phyloP scores from a whole-genome alignment of 257 asterid genomes.

The Nicotiana attenuata region DNA sequence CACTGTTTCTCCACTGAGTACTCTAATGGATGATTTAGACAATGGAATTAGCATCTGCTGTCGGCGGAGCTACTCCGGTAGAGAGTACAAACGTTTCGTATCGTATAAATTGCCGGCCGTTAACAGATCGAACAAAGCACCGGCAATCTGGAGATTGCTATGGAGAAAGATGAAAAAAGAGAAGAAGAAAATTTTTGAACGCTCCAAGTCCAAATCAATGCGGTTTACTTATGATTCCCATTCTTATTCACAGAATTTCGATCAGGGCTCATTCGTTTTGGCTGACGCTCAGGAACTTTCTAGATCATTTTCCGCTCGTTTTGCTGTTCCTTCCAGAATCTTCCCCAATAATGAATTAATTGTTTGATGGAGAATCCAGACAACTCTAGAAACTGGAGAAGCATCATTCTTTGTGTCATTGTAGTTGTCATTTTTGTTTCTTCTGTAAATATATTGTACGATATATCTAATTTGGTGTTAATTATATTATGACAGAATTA shows the following conservation, averaged over 20 bases:
- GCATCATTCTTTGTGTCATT: not conserved
- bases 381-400: not conserved
- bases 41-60: not conserved
- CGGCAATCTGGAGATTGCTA: constrained; percentile 45
- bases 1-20: not conserved
- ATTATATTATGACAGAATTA: not conserved
- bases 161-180: constrained; percentile 73
- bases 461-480: not conserved
- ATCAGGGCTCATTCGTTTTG: constrained; percentile 36
- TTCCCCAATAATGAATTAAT: constrained; percentile 43
- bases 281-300: constrained; percentile 45
- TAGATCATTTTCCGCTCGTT: constrained; percentile 68
- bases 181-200: constrained; percentile 38
- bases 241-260: constrained; percentile 69
- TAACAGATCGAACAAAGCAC: constrained; percentile 25
- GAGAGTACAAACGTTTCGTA: not conserved
- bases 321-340: constrained; percentile 56
- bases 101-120: constrained; percentile 4
- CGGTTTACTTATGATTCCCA: constrained; percentile 55
- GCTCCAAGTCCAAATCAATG: constrained; percentile 33
- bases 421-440: not conserved
- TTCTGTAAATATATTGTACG: not conserved
- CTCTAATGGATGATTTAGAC: not conserved
- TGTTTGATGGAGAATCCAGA: constrained; percentile 8
- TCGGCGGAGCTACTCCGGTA: not conserved